Evolutionary conservation across 177 flowering plant species (phyloP).

Genomic region (Vitis hybrid): DNA sequence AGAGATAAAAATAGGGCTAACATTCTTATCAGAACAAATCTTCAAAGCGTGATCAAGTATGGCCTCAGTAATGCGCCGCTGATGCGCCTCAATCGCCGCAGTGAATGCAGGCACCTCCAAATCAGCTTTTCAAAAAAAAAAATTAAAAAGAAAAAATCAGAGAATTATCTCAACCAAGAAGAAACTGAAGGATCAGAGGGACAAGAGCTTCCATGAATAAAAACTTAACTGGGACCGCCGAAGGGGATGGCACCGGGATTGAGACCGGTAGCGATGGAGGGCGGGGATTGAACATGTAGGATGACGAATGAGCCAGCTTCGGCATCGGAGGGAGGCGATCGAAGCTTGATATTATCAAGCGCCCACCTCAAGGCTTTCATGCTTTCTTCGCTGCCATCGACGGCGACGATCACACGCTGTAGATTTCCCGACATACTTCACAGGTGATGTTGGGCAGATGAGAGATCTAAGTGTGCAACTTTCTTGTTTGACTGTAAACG

Average conservation of each 20-base stretch:
- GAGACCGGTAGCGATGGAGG: constrained; percentile 64
- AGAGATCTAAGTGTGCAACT: no score
- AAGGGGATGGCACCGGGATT: constrained; percentile 83
- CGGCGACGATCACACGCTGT: constrained; percentile 65
- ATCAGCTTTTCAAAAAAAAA: constrained; percentile 27
- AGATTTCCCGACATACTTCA: constrained; percentile 42
- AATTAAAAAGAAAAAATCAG: neutral
- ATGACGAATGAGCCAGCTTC: constrained; percentile 37
- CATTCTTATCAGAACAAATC: constrained; percentile 56
- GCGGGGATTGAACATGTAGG: constrained; percentile 68
- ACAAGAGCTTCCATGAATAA: neutral
- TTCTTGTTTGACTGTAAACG: no score
- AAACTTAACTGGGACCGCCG: constrained; percentile 73
- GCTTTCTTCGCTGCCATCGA: constrained; percentile 86
- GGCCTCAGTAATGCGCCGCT: constrained; percentile 63
- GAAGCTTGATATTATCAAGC: constrained; percentile 62
- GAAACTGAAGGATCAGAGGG: neutral
- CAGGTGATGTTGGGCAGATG: neutral
- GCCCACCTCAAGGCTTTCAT: constrained; percentile 81
- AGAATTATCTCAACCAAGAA: neutral
- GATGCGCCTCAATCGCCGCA: constrained; percentile 83
- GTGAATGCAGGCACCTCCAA: constrained; percentile 81
- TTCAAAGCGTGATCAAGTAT: constrained; percentile 58
- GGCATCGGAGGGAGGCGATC: constrained; percentile 21
- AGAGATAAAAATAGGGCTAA: constrained; percentile 14